These are phyloP conservation scores for Selenicereus undatus DNA, from an alignment of 148 eudicot species.

Conservation along the genomic window DNA sequence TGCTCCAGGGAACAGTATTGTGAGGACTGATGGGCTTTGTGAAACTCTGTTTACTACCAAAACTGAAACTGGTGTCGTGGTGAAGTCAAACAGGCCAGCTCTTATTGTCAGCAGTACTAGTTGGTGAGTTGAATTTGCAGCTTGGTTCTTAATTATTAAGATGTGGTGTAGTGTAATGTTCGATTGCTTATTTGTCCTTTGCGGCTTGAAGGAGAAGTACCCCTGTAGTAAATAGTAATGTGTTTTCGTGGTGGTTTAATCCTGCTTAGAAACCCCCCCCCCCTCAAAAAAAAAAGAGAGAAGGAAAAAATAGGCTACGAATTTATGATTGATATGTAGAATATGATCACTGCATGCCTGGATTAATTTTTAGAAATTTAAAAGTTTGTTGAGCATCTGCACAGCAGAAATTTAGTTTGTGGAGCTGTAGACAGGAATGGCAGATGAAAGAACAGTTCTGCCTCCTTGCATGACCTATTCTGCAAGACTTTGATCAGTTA, in stretches of 20 bases:
- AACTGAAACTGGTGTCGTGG: conserved; percentile 34
- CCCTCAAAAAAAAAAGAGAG: neutral
- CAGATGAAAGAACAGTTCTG: neutral
- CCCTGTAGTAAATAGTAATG: neutral
- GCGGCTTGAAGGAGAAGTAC: neutral
- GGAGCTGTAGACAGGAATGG: neutral
- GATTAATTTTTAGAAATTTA: neutral
- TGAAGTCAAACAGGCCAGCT: conserved; percentile 78
- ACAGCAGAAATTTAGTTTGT: neutral
- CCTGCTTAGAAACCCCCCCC: neutral
- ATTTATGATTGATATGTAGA: neutral
- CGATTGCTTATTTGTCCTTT: neutral
- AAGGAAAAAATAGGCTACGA: neutral
- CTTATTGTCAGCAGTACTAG: conserved; percentile 95
- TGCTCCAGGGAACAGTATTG: conserved; percentile 36
- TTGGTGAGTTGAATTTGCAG: conserved; percentile 51
- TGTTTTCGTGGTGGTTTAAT: neutral
- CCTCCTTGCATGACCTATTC: neutral
- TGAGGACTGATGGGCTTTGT: conserved; percentile 26
- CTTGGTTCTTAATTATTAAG: neutral
- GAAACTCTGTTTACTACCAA: conserved; percentile 57
- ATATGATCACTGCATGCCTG: neutral
- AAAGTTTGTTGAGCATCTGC: neutral
- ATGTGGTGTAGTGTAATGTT: conserved; percentile 3
- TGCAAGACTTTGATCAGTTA: neutral